Base-by-base conservation (phyloP, 805 yeast genomes). In the Kuraishia piskuri region DNA sequence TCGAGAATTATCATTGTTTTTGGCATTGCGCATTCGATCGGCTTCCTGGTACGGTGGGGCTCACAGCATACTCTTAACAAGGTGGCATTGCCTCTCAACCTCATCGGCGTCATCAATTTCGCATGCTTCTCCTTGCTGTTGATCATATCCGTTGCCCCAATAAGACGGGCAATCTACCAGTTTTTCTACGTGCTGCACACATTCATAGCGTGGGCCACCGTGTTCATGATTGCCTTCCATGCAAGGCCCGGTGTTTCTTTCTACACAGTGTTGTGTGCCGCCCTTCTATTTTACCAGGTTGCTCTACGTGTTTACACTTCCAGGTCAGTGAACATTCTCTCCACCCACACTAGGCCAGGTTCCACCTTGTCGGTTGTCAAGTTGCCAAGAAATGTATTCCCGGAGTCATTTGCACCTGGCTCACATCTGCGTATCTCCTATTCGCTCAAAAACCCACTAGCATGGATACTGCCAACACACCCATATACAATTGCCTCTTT, bases 181-280 rank as follows among this genome's bases (percentile, higher is more conserved):
- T 55, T 68, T 0, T 87, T 88, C 61, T 86, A 83, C 62, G 50
- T 79, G 1, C 56, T 74, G 20, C 95, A 87, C 63, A 77, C 81
- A 52, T 37, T 79, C 3, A 70, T 80, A 2, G 73, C 80, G 8
- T 69, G 79, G 67, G 26, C 68, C 1, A 71, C 77, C 53, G 65
- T 83, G 3, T 58, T 72, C 1, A 58, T 80, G 22, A 72, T 80
- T 4, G 71, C 74, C 1, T 69, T 77, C 51, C 95, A 87, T 66
- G 88, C 94, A 1, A 75, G 92, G 56, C 92, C 92, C 0, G 83
- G 84, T 0, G 87, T 85, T 1, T 59, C 69, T 0, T 57, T 71
- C 20, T 67, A 67, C 44, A 62, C 73, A 3, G 21, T 63, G 1
- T 17, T 72, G 2, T 67, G 68, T 50, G 44, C 63, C 2, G 3